These are phyloP conservation scores for Lophium mytilinum DNA, from an alignment of 495 filamentous ascomycete genomes.

Conservation along the genomic window DNA sequence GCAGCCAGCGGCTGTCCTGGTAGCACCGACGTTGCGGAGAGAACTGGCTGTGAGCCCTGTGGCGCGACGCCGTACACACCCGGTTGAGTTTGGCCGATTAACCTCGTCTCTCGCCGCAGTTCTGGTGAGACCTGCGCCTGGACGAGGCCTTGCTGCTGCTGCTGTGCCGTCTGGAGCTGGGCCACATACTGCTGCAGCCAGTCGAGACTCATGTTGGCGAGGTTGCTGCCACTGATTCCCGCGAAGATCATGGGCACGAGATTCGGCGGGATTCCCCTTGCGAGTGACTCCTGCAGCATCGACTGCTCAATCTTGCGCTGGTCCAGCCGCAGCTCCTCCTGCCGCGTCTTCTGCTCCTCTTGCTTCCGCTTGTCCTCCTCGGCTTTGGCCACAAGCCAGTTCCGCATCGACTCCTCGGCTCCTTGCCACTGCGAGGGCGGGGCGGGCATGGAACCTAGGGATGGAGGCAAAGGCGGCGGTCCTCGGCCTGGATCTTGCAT, in stretches of 20 bases:
- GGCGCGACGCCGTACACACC: constrained; percentile 17
- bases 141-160: constrained; percentile 36
- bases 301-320: constrained; percentile 75
- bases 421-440: constrained; percentile 65
- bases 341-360: constrained; percentile 82
- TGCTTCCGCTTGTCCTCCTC: constrained; percentile 80
- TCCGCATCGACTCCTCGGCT: constrained; percentile 71
- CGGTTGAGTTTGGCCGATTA: constrained; percentile 30
- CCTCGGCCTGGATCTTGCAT: constrained; percentile 36
- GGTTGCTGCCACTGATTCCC: constrained; percentile 62
- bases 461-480: constrained; percentile 10
- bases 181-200: constrained; percentile 62
- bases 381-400: constrained; percentile 71
- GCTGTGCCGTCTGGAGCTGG: constrained; percentile 41
- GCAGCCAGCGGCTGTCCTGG: constrained; percentile 20
- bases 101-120: constrained; percentile 39
- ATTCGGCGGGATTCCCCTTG: constrained; percentile 72
- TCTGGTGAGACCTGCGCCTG: constrained; percentile 30
- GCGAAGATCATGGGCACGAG: constrained; percentile 87
- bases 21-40: constrained; percentile 18
- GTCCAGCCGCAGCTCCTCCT: constrained; percentile 82
- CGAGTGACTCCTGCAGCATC: constrained; percentile 73
- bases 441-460: constrained; percentile 51
- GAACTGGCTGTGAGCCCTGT: constrained; percentile 20
- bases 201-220: constrained; percentile 54